Conservation (phyloP, 2,329 filamentous ascomycete species). For the Monilinia fructigena region DNA sequence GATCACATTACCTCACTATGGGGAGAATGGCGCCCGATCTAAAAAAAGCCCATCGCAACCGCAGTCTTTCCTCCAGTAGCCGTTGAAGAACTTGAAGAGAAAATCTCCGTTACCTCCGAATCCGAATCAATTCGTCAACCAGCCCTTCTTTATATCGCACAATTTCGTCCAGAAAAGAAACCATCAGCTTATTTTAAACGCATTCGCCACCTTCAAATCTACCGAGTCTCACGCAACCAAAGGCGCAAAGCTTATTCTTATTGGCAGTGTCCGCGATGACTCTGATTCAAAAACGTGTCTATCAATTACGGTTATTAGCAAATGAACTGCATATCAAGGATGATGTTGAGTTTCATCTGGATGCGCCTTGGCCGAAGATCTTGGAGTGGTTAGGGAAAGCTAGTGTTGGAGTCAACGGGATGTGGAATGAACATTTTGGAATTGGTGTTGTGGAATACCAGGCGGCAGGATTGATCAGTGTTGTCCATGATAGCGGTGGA, state of each 20-base stretch:
- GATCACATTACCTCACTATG: conserved; percentile 78
- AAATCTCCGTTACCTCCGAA: conserved; percentile 66
- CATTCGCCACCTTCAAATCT: conserved; percentile 76
- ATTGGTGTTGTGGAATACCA: conserved; percentile 99
- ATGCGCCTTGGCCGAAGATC: conserved; percentile 86
- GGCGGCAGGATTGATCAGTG: conserved; percentile 85
- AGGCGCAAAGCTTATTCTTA: conserved; percentile 70
- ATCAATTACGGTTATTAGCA: conserved; percentile 80
- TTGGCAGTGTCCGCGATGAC: conserved; percentile 89
- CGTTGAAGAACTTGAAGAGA: conserved; percentile 76
- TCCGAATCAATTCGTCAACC: conserved; percentile 70
- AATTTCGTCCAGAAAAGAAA: conserved; percentile 99
- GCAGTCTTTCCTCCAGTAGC: conserved; percentile 92
- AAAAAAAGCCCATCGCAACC: conserved; percentile 51
- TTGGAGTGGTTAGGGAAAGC: conserved; percentile 73
- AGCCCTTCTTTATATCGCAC: conserved; percentile 86
- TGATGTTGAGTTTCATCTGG: conserved; percentile 80
- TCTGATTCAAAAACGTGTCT: conserved; percentile 80
- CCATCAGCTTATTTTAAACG: conserved; percentile 79
- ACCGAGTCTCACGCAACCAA: conserved; percentile 51
- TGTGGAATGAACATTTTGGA: conserved; percentile 99
- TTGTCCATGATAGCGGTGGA: conserved; percentile 90
- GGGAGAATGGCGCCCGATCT: conserved; percentile 57
- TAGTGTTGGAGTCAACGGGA: conserved; percentile 89
- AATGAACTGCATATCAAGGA: conserved; percentile 86